Percentiles rank a stretch among this genome's conserved stretches.
These are phyloP conservation scores for Puccinia polysora DNA, from an alignment of 1,284 basidiomycete genomes.

Conservation along the genomic window DNA sequence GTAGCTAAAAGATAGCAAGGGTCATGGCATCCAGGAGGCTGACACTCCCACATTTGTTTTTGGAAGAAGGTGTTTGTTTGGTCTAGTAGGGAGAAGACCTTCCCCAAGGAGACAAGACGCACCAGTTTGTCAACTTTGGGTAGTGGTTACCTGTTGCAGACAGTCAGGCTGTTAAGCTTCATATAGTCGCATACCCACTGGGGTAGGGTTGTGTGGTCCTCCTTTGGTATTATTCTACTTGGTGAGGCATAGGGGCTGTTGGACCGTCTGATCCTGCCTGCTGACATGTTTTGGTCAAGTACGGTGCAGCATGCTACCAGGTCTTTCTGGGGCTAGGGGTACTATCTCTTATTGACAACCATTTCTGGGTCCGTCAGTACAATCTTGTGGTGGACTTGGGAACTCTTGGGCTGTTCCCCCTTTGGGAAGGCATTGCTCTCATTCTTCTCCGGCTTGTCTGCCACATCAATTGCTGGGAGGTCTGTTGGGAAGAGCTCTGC, in stretches of 20 bases:
- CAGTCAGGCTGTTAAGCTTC: background rate
- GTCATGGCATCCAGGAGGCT: no score
- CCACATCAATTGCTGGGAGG: constrained; percentile 10
- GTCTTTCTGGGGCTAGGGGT: constrained; percentile 22
- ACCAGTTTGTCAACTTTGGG: constrained; percentile 47
- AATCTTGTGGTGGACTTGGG: constrained; percentile 7
- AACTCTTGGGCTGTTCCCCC: background rate
- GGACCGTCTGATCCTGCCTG: constrained; percentile 1
- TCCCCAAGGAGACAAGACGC: constrained; percentile 35
- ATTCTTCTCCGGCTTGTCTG: background rate
- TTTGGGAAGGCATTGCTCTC: constrained; percentile 21
- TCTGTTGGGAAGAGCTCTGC: background rate
- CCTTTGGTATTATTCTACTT: constrained; percentile 8
- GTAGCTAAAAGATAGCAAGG: no score
- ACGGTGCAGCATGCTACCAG: background rate
- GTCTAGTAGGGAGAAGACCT: constrained; percentile 46
- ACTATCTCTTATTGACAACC: constrained; percentile 11
- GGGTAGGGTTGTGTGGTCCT: background rate
- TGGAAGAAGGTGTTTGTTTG: constrained; percentile 46
- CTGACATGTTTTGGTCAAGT: constrained; percentile 12
- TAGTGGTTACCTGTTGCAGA: constrained; percentile 40
- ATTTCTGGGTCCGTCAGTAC: constrained; percentile 6
- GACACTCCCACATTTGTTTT: constrained; percentile 33
- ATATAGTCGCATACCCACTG: constrained; percentile 14
- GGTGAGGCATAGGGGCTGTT: constrained; percentile 17